Percentiles rank a stretch among this genome's conserved stretches.
These are phyloP conservation scores for Neurospora sp. DNA, from an alignment of 495 filamentous ascomycete genomes.

Conservation along the genomic window DNA sequence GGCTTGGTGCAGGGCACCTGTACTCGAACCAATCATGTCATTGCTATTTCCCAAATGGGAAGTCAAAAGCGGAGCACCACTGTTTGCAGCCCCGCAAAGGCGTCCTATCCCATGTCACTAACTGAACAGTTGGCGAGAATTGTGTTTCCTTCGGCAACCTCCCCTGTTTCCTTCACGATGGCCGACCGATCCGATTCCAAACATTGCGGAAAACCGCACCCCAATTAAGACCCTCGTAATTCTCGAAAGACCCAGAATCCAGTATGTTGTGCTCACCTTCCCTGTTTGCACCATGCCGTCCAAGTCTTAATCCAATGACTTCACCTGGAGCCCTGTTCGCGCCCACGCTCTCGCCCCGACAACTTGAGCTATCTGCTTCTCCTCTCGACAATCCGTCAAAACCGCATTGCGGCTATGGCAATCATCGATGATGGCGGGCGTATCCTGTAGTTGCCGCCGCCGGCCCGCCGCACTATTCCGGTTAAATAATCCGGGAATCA, in stretches of 20 bases:
- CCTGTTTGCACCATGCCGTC: neutral
- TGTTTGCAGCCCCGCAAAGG: neutral
- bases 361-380: neutral
- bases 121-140: neutral
- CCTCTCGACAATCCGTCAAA: neutral
- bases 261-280: neutral
- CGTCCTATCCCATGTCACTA: neutral
- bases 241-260: neutral
- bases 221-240: neutral
- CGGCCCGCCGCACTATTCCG: neutral
- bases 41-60: neutral
- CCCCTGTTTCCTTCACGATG: neutral
- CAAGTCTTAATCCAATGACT: neutral
- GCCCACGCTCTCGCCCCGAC: neutral
- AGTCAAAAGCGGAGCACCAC: neutral
- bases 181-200: neutral
- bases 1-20: neutral
- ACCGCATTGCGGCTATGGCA: neutral
- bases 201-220: neutral
- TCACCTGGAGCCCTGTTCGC: neutral
- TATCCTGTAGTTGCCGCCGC: neutral
- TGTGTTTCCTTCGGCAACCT: neutral
- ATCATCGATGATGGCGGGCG: neutral
- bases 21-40: neutral
- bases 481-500: neutral